Conservation (phyloP, 1,284 basidiomycete species). For the Neotropicomus parvogracilis region DNA sequence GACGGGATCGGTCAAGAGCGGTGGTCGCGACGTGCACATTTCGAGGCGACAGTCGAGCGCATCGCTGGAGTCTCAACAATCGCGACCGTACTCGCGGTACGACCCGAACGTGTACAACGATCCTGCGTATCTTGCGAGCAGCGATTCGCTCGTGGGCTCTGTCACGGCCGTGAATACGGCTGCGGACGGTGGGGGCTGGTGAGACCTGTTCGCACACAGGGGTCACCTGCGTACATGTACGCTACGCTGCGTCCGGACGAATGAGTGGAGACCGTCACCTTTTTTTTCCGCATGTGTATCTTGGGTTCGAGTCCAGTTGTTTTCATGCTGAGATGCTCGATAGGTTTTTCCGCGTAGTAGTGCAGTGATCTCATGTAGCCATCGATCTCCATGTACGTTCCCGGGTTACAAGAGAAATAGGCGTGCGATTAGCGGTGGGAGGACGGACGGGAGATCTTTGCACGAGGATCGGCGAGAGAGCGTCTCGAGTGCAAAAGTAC, state of each 20-base stretch:
- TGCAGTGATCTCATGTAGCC: too few relatives aligned
- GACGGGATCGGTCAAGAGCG: conserved; percentile 14
- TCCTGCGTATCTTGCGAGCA: conserved; percentile 24
- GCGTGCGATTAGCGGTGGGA: too few relatives aligned
- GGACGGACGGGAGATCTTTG: too few relatives aligned
- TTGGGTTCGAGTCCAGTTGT: conserved; percentile 3
- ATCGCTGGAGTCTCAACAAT: conserved; percentile 23
- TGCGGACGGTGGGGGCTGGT: conserved; percentile 23
- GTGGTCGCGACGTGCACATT: conserved; percentile 5
- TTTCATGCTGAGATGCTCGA: conserved; percentile 10
- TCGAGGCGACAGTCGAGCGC: conserved; percentile 24
- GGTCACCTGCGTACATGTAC: conserved; percentile 26
- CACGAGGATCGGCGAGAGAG: too few relatives aligned
- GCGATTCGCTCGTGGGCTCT: conserved; percentile 26
- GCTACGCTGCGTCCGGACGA: conserved; percentile 17
- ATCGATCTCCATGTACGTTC: too few relatives aligned
- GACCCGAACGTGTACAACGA: conserved; percentile 28
- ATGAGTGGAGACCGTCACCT: background rate
- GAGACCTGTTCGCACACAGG: conserved; percentile 17
- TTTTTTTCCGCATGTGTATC: too few relatives aligned
- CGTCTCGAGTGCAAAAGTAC: too few relatives aligned
- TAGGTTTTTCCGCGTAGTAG: too few relatives aligned
- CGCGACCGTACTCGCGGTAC: conserved; percentile 20
- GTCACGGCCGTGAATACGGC: conserved; percentile 26
- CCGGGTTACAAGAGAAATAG: too few relatives aligned